Base-by-base conservation (phyloP, 139 green algal genomes). In the Haematococcus lacustris region DNA sequence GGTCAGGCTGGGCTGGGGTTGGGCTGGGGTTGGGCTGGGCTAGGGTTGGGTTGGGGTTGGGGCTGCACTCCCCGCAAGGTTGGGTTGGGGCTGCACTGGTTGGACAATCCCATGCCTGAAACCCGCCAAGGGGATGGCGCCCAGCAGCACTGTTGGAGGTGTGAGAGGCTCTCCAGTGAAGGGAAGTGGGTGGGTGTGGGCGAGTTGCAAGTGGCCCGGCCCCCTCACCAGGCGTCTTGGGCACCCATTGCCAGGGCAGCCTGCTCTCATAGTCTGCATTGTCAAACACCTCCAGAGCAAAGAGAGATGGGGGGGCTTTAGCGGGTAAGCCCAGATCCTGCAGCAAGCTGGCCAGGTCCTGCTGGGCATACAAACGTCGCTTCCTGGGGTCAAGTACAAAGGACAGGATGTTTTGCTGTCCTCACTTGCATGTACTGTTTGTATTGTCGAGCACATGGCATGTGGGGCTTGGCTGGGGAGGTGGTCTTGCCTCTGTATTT, bases 231-330 rank as follows among this genome's bases (percentile, higher is more conserved):
- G 76, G 71, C n/a, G 70, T 68, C 1, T 53, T 67, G n/a, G 83
- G 77, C 40, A 89, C 81, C 89, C 89, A 94, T 51, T 91, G 76
- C 51, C 68, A 37, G 26, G 79, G 73, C 5, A 47, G 76, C 21
- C 89, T 76, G 61, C 51, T 83, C 70, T 94, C 89, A 69, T 79
- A 90, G 3, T 83, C 77, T 17, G 80, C 85, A 76, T 94, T 81
- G 67, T 94, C 89, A 83, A 94, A 92, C 33, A 85, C 37, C 37
- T 88, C 81, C 21, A 92, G 76, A 34, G 71, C 51, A 13, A 85
- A 70, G 3, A 74, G 40, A 41, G 70, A 69, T 35, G 28, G 2
- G 38, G 33, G 61, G 17, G 38, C 38, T 61, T 1, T n/a, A n/a
- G n/a, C 30, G n/a, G 34, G 33, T 77, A 86, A 59, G 17, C 81